These are phyloP conservation scores for Monilinia aucupariae DNA, from an alignment of 2,329 filamentous ascomycete genomes.

Conservation along the genomic window DNA sequence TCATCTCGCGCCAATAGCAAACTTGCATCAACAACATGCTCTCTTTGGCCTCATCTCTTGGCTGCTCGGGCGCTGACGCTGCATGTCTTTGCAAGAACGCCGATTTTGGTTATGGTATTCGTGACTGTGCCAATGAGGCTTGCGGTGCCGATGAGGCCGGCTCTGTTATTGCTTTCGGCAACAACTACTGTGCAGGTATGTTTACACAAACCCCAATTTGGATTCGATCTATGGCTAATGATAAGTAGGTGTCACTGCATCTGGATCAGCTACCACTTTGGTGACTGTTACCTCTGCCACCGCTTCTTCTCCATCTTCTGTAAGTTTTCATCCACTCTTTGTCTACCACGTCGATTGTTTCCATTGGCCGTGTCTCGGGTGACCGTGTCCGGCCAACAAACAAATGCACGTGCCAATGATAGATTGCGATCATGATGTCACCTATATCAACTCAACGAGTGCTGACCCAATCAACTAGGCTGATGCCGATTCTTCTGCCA, in stretches of 20 bases:
- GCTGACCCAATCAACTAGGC: constrained; percentile 9
- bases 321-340: neutral
- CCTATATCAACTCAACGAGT: neutral
- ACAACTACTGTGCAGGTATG: constrained; percentile 29
- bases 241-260: neutral
- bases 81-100: constrained; percentile 42
- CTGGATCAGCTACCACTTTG: constrained; percentile 14
- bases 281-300: constrained; percentile 11
- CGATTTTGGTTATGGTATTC: constrained; percentile 43
- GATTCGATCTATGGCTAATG: neutral
- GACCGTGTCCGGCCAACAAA: neutral
- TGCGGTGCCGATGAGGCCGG: constrained; percentile 33
- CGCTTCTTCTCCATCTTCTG: constrained; percentile 7
- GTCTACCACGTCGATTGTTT: neutral
- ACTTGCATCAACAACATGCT: constrained; percentile 44
- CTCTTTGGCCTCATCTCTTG: constrained; percentile 38
- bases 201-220: neutral
- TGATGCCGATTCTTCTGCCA: constrained; percentile 20
- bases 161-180: constrained; percentile 32
- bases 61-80: constrained; percentile 38
- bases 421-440: neutral
- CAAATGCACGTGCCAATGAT: neutral
- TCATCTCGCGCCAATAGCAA: constrained; percentile 26
- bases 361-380: neutral
- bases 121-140: constrained; percentile 43